Evolutionary conservation across 179 eudicot genomes (phyloP).

Genomic region (Carnegiea gigantea): DNA sequence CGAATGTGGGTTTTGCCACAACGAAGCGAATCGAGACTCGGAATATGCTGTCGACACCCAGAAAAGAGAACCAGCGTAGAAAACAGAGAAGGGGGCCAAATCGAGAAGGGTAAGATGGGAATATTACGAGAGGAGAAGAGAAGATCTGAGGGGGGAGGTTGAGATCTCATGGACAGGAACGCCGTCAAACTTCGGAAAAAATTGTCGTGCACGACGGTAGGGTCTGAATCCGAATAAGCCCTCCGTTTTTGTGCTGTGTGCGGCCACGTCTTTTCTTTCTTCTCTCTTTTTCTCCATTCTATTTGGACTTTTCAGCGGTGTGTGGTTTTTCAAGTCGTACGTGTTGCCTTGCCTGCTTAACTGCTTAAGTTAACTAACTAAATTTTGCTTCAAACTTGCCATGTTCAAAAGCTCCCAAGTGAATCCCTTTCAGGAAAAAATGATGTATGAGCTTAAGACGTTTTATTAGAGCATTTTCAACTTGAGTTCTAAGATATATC

Average conservation of each 20-base stretch:
- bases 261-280: not conserved
- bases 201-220: slow-evolving; percentile 16
- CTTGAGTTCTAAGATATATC: too few relatives aligned
- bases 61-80: slow-evolving; percentile 31
- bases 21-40: slow-evolving; percentile 24
- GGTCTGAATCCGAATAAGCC: not conserved
- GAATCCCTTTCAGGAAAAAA: too few relatives aligned
- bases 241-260: not conserved
- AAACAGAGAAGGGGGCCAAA: not conserved
- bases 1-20: not conserved
- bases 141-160: not conserved
- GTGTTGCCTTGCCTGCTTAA: not conserved
- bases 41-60: slow-evolving; percentile 36
- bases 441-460: too few relatives aligned
- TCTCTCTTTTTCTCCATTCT: not conserved
- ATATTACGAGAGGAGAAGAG: not conserved
- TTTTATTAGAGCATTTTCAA: too few relatives aligned
- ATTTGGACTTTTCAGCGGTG: too few relatives aligned
- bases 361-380: too few relatives aligned
- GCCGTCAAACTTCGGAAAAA: not conserved
- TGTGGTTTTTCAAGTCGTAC: not conserved
- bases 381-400: too few relatives aligned
- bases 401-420: too few relatives aligned
- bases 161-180: slow-evolving; percentile 17
- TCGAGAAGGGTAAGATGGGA: not conserved